These are phyloP conservation scores for Talaromyces sp. DNA, from an alignment of 2,329 filamentous ascomycete species.

Conservation along the genomic window DNA sequence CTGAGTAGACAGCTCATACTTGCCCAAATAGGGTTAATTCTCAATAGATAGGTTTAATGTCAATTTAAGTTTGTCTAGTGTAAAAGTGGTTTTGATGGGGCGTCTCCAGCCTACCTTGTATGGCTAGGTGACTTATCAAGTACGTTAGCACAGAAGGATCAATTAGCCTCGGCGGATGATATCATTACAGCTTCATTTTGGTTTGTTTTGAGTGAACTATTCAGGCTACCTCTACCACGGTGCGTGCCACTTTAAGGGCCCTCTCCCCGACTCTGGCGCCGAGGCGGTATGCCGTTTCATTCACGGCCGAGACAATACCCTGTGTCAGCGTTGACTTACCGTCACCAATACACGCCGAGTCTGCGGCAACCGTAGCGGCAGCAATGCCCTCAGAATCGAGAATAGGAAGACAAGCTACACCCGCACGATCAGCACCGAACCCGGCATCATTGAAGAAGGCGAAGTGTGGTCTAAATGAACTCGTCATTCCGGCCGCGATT, in stretches of 20 bases:
- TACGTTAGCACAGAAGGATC: no score
- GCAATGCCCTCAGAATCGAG: not conserved
- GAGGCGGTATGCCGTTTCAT: not conserved
- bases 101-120: not conserved
- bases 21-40: no score
- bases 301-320: constrained; percentile 2
- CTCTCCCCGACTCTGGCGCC: not conserved
- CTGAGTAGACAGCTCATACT: no score
- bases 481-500: not conserved
- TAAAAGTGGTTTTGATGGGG: not conserved
- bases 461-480: not conserved
- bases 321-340: not conserved
- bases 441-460: not conserved
- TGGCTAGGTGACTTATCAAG: not conserved
- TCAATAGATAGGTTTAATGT: no score
- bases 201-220: not conserved
- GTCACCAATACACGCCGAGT: constrained; percentile 2
- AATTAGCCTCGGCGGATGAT: not conserved
- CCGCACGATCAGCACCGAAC: not conserved
- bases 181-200: not conserved
- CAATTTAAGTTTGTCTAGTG: no score
- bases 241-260: not conserved
- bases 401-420: not conserved
- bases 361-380: not conserved
- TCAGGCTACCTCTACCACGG: not conserved